Evolutionary conservation across 2,329 filamentous ascomycete genomes (phyloP).

Genomic region (Sporothrix variecibatus): DNA sequence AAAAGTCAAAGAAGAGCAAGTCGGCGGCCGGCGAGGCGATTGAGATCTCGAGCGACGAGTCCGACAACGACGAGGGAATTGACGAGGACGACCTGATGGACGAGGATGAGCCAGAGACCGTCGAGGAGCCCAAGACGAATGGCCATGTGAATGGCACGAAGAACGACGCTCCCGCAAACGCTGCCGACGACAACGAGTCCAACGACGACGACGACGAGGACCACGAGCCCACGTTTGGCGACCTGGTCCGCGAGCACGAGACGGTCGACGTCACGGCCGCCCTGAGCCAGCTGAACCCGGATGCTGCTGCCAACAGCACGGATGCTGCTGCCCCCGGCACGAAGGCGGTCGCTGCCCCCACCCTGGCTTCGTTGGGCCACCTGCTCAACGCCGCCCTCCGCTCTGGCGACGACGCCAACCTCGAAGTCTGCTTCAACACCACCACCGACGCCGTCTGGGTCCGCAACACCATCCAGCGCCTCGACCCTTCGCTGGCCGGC

Average conservation of each 20-base stretch:
- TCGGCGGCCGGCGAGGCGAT: constrained; percentile 45
- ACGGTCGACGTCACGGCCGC: constrained; percentile 74
- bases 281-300: constrained; percentile 41
- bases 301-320: neutral
- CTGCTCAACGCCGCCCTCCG: constrained; percentile 92
- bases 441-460: constrained; percentile 74
- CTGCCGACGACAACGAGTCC: constrained; percentile 9
- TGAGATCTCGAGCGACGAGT: constrained; percentile 59
- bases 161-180: neutral
- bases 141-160: constrained; percentile 7
- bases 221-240: constrained; percentile 68
- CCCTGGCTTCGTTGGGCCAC: constrained; percentile 69
- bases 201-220: constrained; percentile 40
- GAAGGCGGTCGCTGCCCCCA: constrained; percentile 26
- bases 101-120: neutral
- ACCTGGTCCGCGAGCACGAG: constrained; percentile 73
- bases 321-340: constrained; percentile 33
- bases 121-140: constrained; percentile 4
- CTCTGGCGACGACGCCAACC: constrained; percentile 84
- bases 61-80: constrained; percentile 14
- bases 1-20: constrained; percentile 35
- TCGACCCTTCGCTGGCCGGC: constrained; percentile 82
- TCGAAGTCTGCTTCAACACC: constrained; percentile 88
- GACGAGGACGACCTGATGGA: constrained; percentile 34
- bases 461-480: constrained; percentile 83